Evolutionary conservation across 2,329 filamentous ascomycete species (phyloP).

Genomic region (Raffaelea arxii): DNA sequence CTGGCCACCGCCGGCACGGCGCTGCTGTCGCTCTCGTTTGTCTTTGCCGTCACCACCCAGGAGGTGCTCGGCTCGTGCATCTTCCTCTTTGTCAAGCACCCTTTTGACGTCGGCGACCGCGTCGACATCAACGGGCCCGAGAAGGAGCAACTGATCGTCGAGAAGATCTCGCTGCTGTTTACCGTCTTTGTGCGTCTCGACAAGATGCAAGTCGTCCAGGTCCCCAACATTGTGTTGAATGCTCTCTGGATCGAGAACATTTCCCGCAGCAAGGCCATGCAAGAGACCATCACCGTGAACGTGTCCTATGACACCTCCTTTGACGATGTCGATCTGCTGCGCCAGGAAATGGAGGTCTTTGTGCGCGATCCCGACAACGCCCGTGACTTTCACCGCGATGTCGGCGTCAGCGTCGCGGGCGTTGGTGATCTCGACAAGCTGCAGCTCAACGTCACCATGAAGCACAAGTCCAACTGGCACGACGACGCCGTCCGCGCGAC

Average conservation of each 20-base stretch:
- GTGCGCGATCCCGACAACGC: slow-evolving; percentile 75
- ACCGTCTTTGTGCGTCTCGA: slow-evolving; percentile 81
- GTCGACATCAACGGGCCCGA: slow-evolving; percentile 61
- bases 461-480: slow-evolving; percentile 88
- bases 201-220: slow-evolving; percentile 69
- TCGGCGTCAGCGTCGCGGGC: slow-evolving; percentile 67
- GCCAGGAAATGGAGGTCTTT: slow-evolving; percentile 75
- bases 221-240: slow-evolving; percentile 89
- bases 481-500: slow-evolving; percentile 74
- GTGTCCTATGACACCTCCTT: slow-evolving; percentile 81
- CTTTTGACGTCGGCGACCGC: slow-evolving; percentile 90
- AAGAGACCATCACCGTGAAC: slow-evolving; percentile 69
- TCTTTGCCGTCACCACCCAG: slow-evolving; percentile 84
- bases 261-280: slow-evolving; percentile 84
- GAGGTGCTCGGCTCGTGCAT: slow-evolving; percentile 98
- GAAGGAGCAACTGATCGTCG: slow-evolving; percentile 64
- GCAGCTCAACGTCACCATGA: slow-evolving; percentile 70
- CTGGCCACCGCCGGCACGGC: slow-evolving; percentile 86
- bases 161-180: slow-evolving; percentile 89
- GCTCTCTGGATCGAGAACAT: slow-evolving; percentile 93
- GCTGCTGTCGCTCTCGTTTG: slow-evolving; percentile 89
- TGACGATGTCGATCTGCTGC: slow-evolving; percentile 79
- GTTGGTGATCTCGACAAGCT: slow-evolving; percentile 85
- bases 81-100: slow-evolving; percentile 97
- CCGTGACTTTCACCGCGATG: slow-evolving; percentile 81